Evolutionary conservation across 2,329 filamentous ascomycete genomes (phyloP).

Genomic region (Aspergillus vadensis): DNA sequence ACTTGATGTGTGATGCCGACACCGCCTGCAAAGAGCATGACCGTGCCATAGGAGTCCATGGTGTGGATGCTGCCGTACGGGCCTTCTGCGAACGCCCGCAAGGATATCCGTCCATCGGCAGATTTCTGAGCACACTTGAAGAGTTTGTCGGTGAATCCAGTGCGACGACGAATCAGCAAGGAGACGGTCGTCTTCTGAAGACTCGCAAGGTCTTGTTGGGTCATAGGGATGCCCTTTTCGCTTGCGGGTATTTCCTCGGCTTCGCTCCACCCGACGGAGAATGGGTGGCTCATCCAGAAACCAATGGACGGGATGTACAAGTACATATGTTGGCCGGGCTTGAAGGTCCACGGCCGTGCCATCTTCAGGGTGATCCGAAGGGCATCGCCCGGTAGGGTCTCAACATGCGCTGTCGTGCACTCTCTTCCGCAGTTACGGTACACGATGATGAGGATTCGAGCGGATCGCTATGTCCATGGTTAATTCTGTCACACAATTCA

Average conservation of each 20-base stretch:
- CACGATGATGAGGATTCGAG: slow-evolving; percentile 63
- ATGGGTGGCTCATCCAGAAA: slow-evolving; percentile 74
- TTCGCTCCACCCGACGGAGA: slow-evolving; percentile 75
- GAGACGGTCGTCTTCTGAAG: slow-evolving; percentile 64
- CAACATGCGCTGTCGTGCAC: slow-evolving; percentile 66
- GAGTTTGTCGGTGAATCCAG: slow-evolving; percentile 81
- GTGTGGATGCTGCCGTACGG: slow-evolving; percentile 84
- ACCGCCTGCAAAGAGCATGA: slow-evolving; percentile 85
- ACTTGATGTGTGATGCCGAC: slow-evolving; percentile 96
- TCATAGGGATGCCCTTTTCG: slow-evolving; percentile 48
- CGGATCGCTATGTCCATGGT: slow-evolving; percentile 47
- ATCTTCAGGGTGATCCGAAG: slow-evolving; percentile 70
- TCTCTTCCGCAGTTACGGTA: slow-evolving; percentile 64
- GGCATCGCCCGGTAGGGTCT: slow-evolving; percentile 69
- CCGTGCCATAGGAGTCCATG: slow-evolving; percentile 89
- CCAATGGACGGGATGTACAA: slow-evolving; percentile 68
- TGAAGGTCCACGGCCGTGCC: slow-evolving; percentile 65
- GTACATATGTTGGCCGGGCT: slow-evolving; percentile 74
- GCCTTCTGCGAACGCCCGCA: slow-evolving; percentile 80
- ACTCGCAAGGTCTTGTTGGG: slow-evolving; percentile 54
- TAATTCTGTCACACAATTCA: slow-evolving; percentile 11
- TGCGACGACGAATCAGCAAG: slow-evolving; percentile 83
- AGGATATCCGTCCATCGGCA: slow-evolving; percentile 57
- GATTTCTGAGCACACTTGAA: slow-evolving; percentile 66
- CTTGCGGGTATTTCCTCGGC: slow-evolving; percentile 51